A percentile compares a stretch with the other conserved stretches of the same genome.
phyloP scores from a whole-genome alignment of 306 rosid genomes.

The peach (Prunus persica) region Prunus_persica_NCBIv2 NC_034016.1:9229501-9230000 shows the following conservation, averaged over 20 bases:
- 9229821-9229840: conserved; percentile 55
- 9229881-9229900: background rate
- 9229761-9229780: conserved; percentile 26
- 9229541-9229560: background rate
- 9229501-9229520: background rate
- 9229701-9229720: background rate
- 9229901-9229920: conserved; percentile 68
- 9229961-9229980: conserved; percentile 70
- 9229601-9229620: conserved; percentile 40
- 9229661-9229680: conserved; percentile 19
- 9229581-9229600: conserved; percentile 36
- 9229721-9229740: conserved; percentile 14
- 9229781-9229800: background rate
- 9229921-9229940: conserved; percentile 74
- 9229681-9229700: background rate
- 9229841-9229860: conserved; percentile 16
- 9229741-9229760: conserved; percentile 24
- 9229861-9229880: no score
- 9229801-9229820: conserved; percentile 20
- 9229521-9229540: background rate
- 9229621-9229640: conserved; percentile 42
- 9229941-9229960: conserved; percentile 73
- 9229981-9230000: background rate
- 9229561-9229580: conserved; percentile 9
- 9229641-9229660: conserved; percentile 39